These are phyloP conservation scores for Apophysomyces elegans DNA, from an alignment of 371 early-diverging fungal species.

Conservation along the genomic window DNA sequence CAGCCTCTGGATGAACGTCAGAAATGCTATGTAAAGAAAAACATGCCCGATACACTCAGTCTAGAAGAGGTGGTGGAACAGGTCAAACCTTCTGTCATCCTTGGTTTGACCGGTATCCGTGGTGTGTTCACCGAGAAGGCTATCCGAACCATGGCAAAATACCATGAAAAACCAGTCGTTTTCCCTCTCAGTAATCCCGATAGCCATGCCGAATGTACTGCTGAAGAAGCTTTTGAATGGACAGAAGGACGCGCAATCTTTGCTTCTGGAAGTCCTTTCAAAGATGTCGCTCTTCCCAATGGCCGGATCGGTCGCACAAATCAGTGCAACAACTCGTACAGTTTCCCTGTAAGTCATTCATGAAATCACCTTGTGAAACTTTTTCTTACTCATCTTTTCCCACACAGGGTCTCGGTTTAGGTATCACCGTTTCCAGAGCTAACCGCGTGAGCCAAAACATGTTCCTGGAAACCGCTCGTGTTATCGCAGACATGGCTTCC, in stretches of 20 bases:
- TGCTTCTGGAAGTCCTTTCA: slow-evolving; percentile 67
- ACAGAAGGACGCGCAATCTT: slow-evolving; percentile 67
- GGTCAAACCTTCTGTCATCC: slow-evolving; percentile 65
- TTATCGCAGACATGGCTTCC: slow-evolving; percentile 63
- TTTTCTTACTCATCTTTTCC: background rate
- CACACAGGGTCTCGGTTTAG: slow-evolving; percentile 58
- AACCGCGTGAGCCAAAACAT: slow-evolving; percentile 60
- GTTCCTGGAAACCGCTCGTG: slow-evolving; percentile 65
- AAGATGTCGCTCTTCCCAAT: slow-evolving; percentile 48
- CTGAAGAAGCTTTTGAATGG: slow-evolving; percentile 66
- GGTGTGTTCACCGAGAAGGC: slow-evolving; percentile 66
- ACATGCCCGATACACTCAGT: slow-evolving; percentile 53
- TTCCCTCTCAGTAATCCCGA: slow-evolving; percentile 73
- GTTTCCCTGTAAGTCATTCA: slow-evolving; percentile 48
- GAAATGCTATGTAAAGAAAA: slow-evolving; percentile 54
- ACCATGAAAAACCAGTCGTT: slow-evolving; percentile 62
- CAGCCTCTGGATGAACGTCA: slow-evolving; percentile 57
- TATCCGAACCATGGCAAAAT: slow-evolving; percentile 60
- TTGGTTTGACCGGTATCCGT: slow-evolving; percentile 64
- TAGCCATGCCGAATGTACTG: slow-evolving; percentile 68
- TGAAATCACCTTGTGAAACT: background rate
- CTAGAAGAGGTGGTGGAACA: slow-evolving; percentile 61
- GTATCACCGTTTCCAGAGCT: slow-evolving; percentile 59
- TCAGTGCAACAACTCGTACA: slow-evolving; percentile 69
- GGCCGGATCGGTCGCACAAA: slow-evolving; percentile 59